A percentile compares a stretch with the other conserved stretches of the same genome.
Conservation (phyloP, 2,329 filamentous ascomycete genomes). For the Colletotrichum sp. region DNA sequence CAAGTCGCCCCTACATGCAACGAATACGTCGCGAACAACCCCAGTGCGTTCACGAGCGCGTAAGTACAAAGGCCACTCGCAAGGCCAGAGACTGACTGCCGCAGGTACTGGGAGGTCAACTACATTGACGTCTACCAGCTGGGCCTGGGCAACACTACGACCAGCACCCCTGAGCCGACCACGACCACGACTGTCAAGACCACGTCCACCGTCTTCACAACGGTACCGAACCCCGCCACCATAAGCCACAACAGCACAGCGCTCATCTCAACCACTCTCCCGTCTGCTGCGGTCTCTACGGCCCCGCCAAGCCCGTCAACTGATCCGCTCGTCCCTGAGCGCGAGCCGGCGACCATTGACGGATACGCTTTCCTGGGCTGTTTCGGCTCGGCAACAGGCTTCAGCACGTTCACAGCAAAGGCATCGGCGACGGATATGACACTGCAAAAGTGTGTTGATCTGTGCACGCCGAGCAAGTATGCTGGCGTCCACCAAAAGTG, state of each 20-base stretch:
- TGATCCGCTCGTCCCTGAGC: conserved; percentile 21
- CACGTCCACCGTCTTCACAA: conserved; percentile 30
- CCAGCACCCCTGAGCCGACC: conserved; percentile 23
- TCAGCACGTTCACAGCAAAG: conserved; percentile 37
- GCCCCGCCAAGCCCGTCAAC: conserved; percentile 5
- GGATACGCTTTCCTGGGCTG: conserved; percentile 44
- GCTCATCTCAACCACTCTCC: conserved; percentile 1
- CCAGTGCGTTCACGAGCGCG: conserved; percentile 44
- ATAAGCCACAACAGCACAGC: background rate
- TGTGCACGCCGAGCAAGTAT: conserved; percentile 40
- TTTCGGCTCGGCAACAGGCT: conserved; percentile 42
- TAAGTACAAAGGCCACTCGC: conserved; percentile 24
- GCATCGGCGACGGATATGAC: conserved; percentile 41
- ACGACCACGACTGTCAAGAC: conserved; percentile 30
- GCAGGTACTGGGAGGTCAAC: conserved; percentile 57
- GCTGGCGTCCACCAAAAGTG: conserved; percentile 42
- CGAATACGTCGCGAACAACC: conserved; percentile 52
- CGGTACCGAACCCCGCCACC: conserved; percentile 25
- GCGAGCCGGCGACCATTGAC: conserved; percentile 37
- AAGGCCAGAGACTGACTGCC: background rate
- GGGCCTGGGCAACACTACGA: conserved; percentile 13
- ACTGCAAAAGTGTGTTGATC: conserved; percentile 40
- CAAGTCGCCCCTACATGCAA: conserved; percentile 47
- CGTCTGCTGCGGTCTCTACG: background rate
- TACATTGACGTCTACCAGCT: conserved; percentile 54